phyloP scores from a whole-genome alignment of 257 asterid genomes.

The Avicennia marina region DNA sequence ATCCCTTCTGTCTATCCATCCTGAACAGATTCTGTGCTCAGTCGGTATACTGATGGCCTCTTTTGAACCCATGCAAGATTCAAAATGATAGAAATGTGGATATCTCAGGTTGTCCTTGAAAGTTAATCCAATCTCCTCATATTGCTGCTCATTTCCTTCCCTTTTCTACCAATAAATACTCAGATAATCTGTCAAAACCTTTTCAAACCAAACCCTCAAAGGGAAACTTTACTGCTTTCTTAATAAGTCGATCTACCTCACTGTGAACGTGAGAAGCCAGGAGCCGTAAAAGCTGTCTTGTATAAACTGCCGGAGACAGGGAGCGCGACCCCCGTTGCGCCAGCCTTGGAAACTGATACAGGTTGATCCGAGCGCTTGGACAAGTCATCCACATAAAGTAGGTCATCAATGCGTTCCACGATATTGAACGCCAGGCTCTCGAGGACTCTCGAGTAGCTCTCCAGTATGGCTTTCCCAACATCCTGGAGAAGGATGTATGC shows the following conservation, averaged over 20 bases:
- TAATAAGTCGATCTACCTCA: slow-evolving; percentile 24
- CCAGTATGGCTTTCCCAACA: slow-evolving; percentile 82
- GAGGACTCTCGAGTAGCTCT: slow-evolving; percentile 97
- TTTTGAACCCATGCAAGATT: slow-evolving; percentile 32
- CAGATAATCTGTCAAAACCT: slow-evolving; percentile 67
- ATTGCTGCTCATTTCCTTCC: slow-evolving; percentile 27
- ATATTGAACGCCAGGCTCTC: slow-evolving; percentile 87
- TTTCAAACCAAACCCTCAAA: slow-evolving; percentile 55
- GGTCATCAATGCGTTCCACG: slow-evolving; percentile 75
- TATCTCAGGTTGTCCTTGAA: slow-evolving; percentile 28
- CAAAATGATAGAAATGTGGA: slow-evolving; percentile 37
- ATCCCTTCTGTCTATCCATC: slow-evolving; percentile 21
- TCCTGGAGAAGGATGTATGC: slow-evolving; percentile 72
- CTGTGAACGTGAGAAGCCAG: slow-evolving; percentile 46
- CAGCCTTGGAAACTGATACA: slow-evolving; percentile 45
- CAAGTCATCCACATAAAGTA: slow-evolving; percentile 73
- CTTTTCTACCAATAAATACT: slow-evolving; percentile 46
- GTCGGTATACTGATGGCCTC: slow-evolving; percentile 24
- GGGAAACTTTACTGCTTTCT: slow-evolving; percentile 28
- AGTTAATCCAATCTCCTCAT: slow-evolving; percentile 34
- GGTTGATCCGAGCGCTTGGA: slow-evolving; percentile 50
- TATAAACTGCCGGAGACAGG: slow-evolving; percentile 12
- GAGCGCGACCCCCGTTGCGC: not conserved
- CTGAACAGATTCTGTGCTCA: slow-evolving; percentile 14
- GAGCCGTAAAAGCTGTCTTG: slow-evolving; percentile 49